A percentile compares a stretch with the other conserved stretches of the same genome.
Evolutionary conservation across 129 eudicot species (phyloP).

Genomic region (Tagetes patula): DNA sequence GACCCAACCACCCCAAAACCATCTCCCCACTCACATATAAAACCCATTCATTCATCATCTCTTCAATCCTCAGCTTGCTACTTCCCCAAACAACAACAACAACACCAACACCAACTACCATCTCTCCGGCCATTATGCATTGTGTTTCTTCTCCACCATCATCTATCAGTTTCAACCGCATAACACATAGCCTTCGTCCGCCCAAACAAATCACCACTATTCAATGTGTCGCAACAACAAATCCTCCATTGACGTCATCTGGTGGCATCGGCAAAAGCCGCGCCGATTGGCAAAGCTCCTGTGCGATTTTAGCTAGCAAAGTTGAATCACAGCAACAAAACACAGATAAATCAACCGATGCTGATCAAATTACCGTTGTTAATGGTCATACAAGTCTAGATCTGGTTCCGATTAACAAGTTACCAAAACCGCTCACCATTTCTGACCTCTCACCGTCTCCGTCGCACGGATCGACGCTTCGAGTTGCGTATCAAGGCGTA

Average conservation of each 20-base stretch:
- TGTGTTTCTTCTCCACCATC: background rate
- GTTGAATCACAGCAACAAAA: conserved; percentile 42
- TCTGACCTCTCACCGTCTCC: conserved; percentile 68
- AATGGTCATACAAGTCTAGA: conserved; percentile 37
- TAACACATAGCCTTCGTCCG: background rate
- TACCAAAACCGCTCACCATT: conserved; percentile 59
- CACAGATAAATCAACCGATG: conserved; percentile 26
- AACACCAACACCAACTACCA: background rate
- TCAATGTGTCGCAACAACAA: background rate
- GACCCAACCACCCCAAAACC: conserved; percentile 6
- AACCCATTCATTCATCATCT: background rate
- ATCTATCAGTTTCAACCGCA: background rate
- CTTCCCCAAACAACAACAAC: background rate
- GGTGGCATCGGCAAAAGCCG: conserved; percentile 39
- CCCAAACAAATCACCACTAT: background rate
- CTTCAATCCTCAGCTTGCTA: background rate
- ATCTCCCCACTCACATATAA: background rate
- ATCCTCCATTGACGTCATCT: background rate
- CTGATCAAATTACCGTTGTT: conserved; percentile 32
- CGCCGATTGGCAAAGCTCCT: conserved; percentile 69
- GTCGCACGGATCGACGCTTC: conserved; percentile 57
- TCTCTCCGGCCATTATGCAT: background rate
- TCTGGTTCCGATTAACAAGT: conserved; percentile 30
- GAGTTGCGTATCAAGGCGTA: conserved; percentile 83
- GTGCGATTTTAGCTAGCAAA: conserved; percentile 62